Conservation (phyloP, 2,329 filamentous ascomycete species). For the Metarhizium guizhouense region DNA sequence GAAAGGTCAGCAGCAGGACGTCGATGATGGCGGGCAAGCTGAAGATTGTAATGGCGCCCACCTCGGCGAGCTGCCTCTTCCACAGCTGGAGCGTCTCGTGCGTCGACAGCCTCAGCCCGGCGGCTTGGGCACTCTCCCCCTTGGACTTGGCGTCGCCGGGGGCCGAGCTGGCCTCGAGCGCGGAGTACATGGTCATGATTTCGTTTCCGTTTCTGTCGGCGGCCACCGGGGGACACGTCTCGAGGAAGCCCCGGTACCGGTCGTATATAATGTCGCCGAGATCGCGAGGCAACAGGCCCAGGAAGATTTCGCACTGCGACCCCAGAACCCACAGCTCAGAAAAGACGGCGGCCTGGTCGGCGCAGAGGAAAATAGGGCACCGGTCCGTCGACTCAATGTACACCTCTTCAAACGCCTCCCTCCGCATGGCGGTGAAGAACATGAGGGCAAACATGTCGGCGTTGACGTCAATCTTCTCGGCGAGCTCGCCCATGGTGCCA, state of each 20-base stretch:
- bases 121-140: neutral
- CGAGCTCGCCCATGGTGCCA: constrained; percentile 11
- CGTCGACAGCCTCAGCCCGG: neutral
- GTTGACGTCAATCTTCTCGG: constrained; percentile 30
- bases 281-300: constrained; percentile 42
- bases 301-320: constrained; percentile 54
- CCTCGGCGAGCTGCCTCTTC: constrained; percentile 27
- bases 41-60: constrained; percentile 52
- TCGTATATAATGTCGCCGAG: constrained; percentile 34
- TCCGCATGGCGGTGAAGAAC: constrained; percentile 48
- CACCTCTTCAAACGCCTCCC: constrained; percentile 50
- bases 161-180: constrained; percentile 13
- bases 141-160: neutral
- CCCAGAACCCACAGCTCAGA: constrained; percentile 55
- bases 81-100: constrained; percentile 8
- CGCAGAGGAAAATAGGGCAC: constrained; percentile 52
- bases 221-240: constrained; percentile 15
- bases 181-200: constrained; percentile 26
- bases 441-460: constrained; percentile 47
- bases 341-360: constrained; percentile 55
- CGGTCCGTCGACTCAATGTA: constrained; percentile 54
- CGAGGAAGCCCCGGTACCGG: constrained; percentile 19
- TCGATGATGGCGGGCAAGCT: constrained; percentile 54
- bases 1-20: constrained; percentile 47
- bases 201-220: constrained; percentile 15